Evolutionary conservation across 139 green algal genomes (phyloP).

Genomic region (Yamagishiella unicocca): DNA sequence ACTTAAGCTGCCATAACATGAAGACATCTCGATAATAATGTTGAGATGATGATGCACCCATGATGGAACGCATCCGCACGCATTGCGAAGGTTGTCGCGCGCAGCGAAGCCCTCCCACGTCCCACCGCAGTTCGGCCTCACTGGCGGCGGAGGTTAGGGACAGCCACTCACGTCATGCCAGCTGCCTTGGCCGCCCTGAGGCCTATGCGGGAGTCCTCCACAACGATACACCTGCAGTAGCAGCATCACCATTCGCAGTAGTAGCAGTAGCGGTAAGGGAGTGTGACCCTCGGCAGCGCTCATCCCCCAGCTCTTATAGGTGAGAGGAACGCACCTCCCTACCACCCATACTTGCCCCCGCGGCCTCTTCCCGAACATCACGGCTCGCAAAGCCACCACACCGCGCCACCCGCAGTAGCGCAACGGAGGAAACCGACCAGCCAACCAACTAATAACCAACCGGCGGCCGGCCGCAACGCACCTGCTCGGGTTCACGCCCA

Average conservation of each 20-base stretch:
- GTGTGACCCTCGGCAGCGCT: not conserved
- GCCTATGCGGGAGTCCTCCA: slow-evolving; percentile 97
- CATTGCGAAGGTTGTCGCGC: not conserved
- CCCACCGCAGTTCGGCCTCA: no score
- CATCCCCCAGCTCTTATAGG: no score
- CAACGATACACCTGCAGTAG: slow-evolving; percentile 85
- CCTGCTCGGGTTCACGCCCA: slow-evolving; percentile 82
- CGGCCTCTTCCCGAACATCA: not conserved
- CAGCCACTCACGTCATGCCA: slow-evolving; percentile 83
- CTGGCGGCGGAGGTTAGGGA: no score
- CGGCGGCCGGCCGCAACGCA: slow-evolving; percentile 64
- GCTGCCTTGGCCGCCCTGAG: slow-evolving; percentile 91
- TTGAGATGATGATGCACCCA: not conserved
- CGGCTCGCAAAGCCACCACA: slow-evolving; percentile 78
- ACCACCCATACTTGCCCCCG: not conserved
- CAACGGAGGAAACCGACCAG: no score
- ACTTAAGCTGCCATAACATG: no score
- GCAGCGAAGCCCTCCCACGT: no score
- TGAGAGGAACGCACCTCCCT: not conserved
- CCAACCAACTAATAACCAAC: no score
- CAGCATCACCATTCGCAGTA: no score
- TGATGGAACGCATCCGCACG: not conserved
- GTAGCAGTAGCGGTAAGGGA: no score
- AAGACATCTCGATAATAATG: no score
- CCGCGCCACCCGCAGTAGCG: no score